A percentile compares a stretch with the other conserved stretches of the same genome.
Conservation (phyloP, 768 basidiomycete genomes). For the Leccinum subgranulosum region DNA sequence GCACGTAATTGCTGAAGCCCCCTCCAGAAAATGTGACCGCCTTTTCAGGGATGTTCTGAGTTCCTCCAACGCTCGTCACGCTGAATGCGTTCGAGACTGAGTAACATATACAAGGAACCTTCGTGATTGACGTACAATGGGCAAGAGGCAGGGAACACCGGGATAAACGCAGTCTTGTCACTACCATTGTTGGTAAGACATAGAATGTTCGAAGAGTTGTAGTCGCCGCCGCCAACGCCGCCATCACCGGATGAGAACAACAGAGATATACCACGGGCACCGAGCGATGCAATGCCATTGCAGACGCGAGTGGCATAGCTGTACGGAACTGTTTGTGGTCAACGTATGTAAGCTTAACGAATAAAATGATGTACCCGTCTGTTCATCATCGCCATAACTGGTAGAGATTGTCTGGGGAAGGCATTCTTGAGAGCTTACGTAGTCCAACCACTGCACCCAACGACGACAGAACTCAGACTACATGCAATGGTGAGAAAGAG, state of each 20-base stretch:
- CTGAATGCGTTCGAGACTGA: slow-evolving; percentile 30
- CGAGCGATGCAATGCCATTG: slow-evolving; percentile 58
- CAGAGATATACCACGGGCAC: slow-evolving; percentile 63
- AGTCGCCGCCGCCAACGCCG: slow-evolving; percentile 65
- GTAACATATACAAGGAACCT: background rate
- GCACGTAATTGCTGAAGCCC: slow-evolving; percentile 70
- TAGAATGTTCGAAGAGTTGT: slow-evolving; percentile 36
- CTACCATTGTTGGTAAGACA: slow-evolving; percentile 60
- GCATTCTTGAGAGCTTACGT: slow-evolving; percentile 40
- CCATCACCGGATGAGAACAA: slow-evolving; percentile 64
- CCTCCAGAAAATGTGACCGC: slow-evolving; percentile 65
- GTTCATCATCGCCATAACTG: slow-evolving; percentile 72
- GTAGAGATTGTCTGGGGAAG: slow-evolving; percentile 65
- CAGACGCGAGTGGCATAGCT: slow-evolving; percentile 58
- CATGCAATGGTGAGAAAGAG: slow-evolving; percentile 18
- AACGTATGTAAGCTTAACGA: background rate
- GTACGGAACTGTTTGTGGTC: slow-evolving; percentile 43
- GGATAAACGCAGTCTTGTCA: slow-evolving; percentile 54
- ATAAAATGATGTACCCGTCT: slow-evolving; percentile 45
- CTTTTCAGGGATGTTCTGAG: slow-evolving; percentile 54
- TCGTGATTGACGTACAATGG: slow-evolving; percentile 42
- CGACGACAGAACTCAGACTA: background rate
- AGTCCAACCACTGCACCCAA: slow-evolving; percentile 56
- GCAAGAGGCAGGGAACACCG: slow-evolving; percentile 60
- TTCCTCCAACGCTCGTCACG: slow-evolving; percentile 72